Evolutionary conservation across 2,329 filamentous ascomycete genomes (phyloP).

Genomic region (Fusarium longipes): DNA sequence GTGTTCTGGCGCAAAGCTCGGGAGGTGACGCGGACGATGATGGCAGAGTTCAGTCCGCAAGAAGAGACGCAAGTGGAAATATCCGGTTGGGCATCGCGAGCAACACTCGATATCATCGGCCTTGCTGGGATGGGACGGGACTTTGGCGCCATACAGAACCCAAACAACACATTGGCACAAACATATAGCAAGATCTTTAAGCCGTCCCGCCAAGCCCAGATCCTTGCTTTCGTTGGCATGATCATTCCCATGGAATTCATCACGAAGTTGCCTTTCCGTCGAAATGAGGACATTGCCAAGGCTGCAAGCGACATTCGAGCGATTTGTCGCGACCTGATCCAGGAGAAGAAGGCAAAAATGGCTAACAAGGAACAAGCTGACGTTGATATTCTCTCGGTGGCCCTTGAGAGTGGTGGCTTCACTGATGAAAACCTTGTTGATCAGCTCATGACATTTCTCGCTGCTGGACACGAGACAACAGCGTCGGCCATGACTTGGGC

Average conservation of each 20-base stretch:
- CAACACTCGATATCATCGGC: constrained; percentile 81
- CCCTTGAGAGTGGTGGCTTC: constrained; percentile 80
- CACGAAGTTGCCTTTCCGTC: constrained; percentile 71
- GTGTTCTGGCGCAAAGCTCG: constrained; percentile 83
- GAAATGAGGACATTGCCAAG: constrained; percentile 72
- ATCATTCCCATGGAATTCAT: constrained; percentile 73
- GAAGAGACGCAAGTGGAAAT: constrained; percentile 64
- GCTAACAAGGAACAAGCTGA: constrained; percentile 62
- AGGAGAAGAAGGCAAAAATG: constrained; percentile 71
- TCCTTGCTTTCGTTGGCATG: constrained; percentile 69
- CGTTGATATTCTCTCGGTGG: constrained; percentile 83
- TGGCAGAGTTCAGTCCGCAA: constrained; percentile 48
- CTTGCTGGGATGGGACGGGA: constrained; percentile 77
- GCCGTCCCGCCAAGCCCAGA: constrained; percentile 61
- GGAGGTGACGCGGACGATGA: constrained; percentile 74
- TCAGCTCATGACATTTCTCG: constrained; percentile 91
- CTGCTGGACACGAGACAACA: constrained; percentile 84
- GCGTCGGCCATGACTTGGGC: constrained; percentile 81
- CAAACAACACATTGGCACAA: constrained; percentile 67
- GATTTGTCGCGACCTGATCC: constrained; percentile 75
- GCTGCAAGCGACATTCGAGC: constrained; percentile 70
- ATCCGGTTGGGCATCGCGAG: constrained; percentile 71
- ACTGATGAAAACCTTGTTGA: constrained; percentile 83
- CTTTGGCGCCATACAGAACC: constrained; percentile 73
- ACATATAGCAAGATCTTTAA: constrained; percentile 68